Conservation (phyloP, 2,329 filamentous ascomycete genomes). For the Neofusicoccum sp. region DNA sequence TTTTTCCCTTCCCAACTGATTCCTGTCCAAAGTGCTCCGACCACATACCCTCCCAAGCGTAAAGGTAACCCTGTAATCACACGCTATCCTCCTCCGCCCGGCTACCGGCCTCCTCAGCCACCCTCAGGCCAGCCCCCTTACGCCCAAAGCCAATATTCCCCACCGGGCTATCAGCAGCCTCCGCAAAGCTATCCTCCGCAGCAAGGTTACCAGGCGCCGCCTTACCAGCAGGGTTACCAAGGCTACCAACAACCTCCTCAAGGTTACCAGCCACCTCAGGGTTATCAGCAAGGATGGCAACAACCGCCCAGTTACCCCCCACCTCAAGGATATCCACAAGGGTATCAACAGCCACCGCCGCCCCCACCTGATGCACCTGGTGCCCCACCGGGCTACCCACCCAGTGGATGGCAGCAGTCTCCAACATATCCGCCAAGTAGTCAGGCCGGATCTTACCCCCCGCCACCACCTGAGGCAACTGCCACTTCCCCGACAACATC, state of each 20-base stretch:
- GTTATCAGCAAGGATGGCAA: slow-evolving; percentile 22
- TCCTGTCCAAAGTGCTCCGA: slow-evolving; percentile 11
- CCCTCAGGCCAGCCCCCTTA: slow-evolving; percentile 17
- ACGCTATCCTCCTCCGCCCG: slow-evolving; percentile 50
- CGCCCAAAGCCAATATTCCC: slow-evolving; percentile 24
- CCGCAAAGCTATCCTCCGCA: slow-evolving; percentile 25
- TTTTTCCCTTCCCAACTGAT: slow-evolving; percentile 7
- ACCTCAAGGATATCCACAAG: slow-evolving; percentile 26
- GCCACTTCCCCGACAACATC: slow-evolving; percentile 5
- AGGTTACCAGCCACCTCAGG: slow-evolving; percentile 23
- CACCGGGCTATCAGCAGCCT: slow-evolving; percentile 24
- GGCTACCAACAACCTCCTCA: slow-evolving; percentile 23
- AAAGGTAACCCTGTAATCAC: slow-evolving; percentile 51
- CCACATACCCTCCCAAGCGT: slow-evolving; percentile 40
- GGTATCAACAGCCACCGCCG: slow-evolving; percentile 23
- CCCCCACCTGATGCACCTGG: slow-evolving; percentile 1
- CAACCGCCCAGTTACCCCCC: slow-evolving; percentile 13
- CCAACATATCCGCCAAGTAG: slow-evolving; percentile 2
- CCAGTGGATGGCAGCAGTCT: slow-evolving; percentile 13
- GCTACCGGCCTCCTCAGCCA: slow-evolving; percentile 37
- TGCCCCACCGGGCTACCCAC: neutral
- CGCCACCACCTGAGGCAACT: neutral
- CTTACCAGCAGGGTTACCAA: slow-evolving; percentile 27
- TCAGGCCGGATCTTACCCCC: neutral
- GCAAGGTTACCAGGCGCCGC: slow-evolving; percentile 21